Conservation (phyloP, 495 filamentous ascomycete genomes). For the Aspergillus bridgeri region DNA sequence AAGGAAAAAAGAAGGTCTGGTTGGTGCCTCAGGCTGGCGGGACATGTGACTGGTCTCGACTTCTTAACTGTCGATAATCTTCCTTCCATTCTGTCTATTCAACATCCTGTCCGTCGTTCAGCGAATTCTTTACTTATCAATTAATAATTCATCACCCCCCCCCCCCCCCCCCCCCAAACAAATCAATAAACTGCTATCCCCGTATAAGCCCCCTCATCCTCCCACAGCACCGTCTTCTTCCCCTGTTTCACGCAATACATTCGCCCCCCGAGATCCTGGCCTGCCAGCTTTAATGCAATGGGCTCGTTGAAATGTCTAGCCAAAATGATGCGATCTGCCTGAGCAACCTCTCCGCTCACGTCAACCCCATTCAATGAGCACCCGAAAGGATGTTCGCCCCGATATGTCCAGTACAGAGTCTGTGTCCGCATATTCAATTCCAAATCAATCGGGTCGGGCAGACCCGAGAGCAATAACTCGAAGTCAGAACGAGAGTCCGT, state of each 20-base stretch:
- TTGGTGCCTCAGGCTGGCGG: too few species aligned
- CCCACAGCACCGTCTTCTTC: conserved; percentile 30
- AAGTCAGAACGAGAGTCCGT: conserved; percentile 37
- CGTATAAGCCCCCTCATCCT: conserved; percentile 28
- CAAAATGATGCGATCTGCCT: conserved; percentile 28
- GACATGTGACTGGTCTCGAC: background rate
- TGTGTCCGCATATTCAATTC: conserved; percentile 38
- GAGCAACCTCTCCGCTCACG: conserved; percentile 14
- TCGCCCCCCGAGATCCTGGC: conserved; percentile 40
- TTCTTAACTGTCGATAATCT: background rate
- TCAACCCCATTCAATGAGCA: conserved; percentile 26
- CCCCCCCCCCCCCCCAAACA: background rate
- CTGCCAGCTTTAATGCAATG: conserved; percentile 44
- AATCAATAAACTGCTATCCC: conserved; percentile 14
- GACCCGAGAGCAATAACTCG: conserved; percentile 32
- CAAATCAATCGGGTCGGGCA: conserved; percentile 56
- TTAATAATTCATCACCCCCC: background rate
- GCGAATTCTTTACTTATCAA: background rate
- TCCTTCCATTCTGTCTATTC: background rate
- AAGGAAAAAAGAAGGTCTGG: too few species aligned
- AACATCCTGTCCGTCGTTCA: background rate
- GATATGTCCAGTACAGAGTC: conserved; percentile 53
- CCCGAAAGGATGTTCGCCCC: conserved; percentile 43
- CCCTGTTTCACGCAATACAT: conserved; percentile 45
- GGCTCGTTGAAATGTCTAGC: conserved; percentile 45